Evolutionary conservation across 2,329 filamentous ascomycete species (phyloP).

Genomic region (Diaporthe helianthi): DNA sequence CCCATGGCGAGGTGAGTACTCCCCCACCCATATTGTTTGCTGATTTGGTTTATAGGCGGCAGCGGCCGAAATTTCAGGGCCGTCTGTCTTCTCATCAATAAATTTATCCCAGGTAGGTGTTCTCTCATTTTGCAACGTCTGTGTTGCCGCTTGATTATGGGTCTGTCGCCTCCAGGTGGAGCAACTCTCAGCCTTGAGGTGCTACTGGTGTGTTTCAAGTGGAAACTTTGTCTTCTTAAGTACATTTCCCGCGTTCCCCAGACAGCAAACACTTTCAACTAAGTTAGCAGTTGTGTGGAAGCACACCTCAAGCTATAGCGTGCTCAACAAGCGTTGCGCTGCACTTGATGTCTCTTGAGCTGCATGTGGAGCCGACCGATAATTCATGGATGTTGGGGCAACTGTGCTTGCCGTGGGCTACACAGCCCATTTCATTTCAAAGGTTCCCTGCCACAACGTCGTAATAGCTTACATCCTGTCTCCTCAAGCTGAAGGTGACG

Average conservation of each 20-base stretch:
- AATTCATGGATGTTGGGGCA: too few species aligned
- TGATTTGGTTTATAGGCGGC: constrained; percentile 11
- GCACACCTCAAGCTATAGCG: too few species aligned
- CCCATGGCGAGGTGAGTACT: background rate
- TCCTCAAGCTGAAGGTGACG: constrained; percentile 60
- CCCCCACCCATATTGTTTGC: background rate
- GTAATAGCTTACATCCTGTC: constrained; percentile 72
- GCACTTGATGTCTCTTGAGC: constrained; percentile 47
- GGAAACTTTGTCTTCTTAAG: background rate
- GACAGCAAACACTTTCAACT: background rate
- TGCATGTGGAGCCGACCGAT: constrained; percentile 55
- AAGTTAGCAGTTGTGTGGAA: background rate
- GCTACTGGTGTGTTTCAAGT: background rate
- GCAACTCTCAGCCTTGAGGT: too few species aligned
- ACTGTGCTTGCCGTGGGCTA: constrained; percentile 51
- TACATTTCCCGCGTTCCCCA: too few species aligned
- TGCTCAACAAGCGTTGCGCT: background rate
- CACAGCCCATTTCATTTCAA: constrained; percentile 68
- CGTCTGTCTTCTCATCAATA: background rate
- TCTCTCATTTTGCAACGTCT: background rate
- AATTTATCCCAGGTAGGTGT: background rate
- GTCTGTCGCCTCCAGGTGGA: background rate
- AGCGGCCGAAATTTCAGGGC: constrained; percentile 11
- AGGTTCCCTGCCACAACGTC: constrained; percentile 64
- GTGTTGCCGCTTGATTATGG: background rate